Conservation (phyloP, 495 filamentous ascomycete genomes). For the Hypoxylon fragiforme region DNA sequence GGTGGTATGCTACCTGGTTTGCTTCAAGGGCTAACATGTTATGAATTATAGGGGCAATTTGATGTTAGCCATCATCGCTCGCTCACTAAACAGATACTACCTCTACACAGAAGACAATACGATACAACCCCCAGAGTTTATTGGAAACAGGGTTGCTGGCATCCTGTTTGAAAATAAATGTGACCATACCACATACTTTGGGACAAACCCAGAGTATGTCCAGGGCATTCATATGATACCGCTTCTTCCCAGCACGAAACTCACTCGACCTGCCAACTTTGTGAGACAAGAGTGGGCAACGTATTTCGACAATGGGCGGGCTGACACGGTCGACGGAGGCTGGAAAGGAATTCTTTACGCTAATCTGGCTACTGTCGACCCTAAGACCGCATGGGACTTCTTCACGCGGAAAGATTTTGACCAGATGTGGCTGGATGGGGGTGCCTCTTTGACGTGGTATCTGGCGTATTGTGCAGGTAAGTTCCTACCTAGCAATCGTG, state of each 20-base stretch:
- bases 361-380: slow-evolving; percentile 80
- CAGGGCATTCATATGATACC: slow-evolving; percentile 98
- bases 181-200: slow-evolving; percentile 95
- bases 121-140: slow-evolving; percentile 76
- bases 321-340: slow-evolving; percentile 64
- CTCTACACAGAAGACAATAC: slow-evolving; percentile 69
- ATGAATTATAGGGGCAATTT: slow-evolving; percentile 63
- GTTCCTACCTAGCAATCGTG: slow-evolving; percentile 18
- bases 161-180: slow-evolving; percentile 98
- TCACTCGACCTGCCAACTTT: slow-evolving; percentile 69
- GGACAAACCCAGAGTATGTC: slow-evolving; percentile 75
- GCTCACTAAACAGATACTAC: slow-evolving; percentile 79
- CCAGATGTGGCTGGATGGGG: slow-evolving; percentile 77
- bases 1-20: background rate
- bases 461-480: slow-evolving; percentile 72
- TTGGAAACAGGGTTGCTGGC: slow-evolving; percentile 83
- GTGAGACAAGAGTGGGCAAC: slow-evolving; percentile 83
- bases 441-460: slow-evolving; percentile 88
- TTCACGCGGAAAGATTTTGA: slow-evolving; percentile 71
- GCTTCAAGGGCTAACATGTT: slow-evolving; percentile 1
- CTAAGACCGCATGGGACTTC: slow-evolving; percentile 69
- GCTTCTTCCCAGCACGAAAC: slow-evolving; percentile 69
- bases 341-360: slow-evolving; percentile 87
- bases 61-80: slow-evolving; percentile 74
- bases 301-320: slow-evolving; percentile 68